Percentiles rank a stretch among this genome's conserved stretches.
These are phyloP conservation scores for Laguncularia racemosa DNA, from an alignment of 345 rosid species.

Conservation along the genomic window DNA sequence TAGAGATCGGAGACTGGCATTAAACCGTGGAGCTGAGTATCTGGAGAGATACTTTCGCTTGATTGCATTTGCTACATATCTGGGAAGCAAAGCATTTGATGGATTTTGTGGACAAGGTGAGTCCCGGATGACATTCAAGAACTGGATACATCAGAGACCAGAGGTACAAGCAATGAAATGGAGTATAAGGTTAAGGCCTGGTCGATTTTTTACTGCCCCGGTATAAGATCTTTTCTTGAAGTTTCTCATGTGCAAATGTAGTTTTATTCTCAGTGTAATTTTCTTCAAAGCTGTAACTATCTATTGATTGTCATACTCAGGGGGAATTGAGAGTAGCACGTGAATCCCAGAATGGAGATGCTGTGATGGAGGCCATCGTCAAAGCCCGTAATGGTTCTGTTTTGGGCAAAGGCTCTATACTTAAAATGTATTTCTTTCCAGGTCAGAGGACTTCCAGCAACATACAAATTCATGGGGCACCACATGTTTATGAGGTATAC, in stretches of 20 bases:
- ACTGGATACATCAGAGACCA: constrained; percentile 80
- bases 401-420: constrained; percentile 79
- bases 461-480: constrained; percentile 85
- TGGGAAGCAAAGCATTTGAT: constrained; percentile 93
- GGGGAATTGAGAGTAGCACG: constrained; percentile 78
- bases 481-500: constrained; percentile 78
- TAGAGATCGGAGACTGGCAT: constrained; percentile 79
- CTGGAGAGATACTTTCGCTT: constrained; percentile 82
- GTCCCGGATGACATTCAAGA: constrained; percentile 70
- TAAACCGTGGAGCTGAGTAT: constrained; percentile 94
- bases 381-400: constrained; percentile 85
- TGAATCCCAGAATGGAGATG: constrained; percentile 89
- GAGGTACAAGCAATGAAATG: constrained; percentile 98
- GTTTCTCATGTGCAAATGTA: background rate
- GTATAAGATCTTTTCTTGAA: constrained; percentile 29
- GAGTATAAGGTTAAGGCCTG: constrained; percentile 94
- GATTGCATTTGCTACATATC: constrained; percentile 96
- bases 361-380: constrained; percentile 92
- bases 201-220: constrained; percentile 80
- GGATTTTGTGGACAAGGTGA: constrained; percentile 80
- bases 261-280: background rate
- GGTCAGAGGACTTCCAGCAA: constrained; percentile 88
- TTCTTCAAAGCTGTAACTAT: background rate
- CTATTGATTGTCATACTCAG: constrained; percentile 28
- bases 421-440: constrained; percentile 89